These are phyloP conservation scores for Ophiocordyceps camponoti-floridani DNA, from an alignment of 2,329 filamentous ascomycete genomes.

Conservation along the genomic window DNA sequence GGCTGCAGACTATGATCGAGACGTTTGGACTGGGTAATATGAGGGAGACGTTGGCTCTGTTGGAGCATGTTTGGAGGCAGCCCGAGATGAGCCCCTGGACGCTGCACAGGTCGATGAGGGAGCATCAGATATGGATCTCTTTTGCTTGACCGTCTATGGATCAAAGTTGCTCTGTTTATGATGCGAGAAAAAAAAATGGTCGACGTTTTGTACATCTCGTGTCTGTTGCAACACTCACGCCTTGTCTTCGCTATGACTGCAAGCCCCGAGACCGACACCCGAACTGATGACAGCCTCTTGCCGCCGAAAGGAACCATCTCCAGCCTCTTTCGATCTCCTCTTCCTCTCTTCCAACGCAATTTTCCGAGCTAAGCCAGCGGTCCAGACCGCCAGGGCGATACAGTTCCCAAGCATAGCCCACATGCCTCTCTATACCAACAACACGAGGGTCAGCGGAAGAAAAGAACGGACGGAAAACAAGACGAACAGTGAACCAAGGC, in stretches of 20 bases:
- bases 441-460: neutral
- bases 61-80: slow-evolving; percentile 23
- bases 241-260: neutral
- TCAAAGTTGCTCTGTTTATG: no score
- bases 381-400: slow-evolving; percentile 42
- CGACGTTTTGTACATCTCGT: neutral
- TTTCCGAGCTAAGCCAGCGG: slow-evolving; percentile 29
- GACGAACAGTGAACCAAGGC: slow-evolving; percentile 43
- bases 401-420: slow-evolving; percentile 53
- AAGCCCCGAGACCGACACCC: neutral
- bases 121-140: slow-evolving; percentile 28
- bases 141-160: slow-evolving; percentile 18
- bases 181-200: no score
- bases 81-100: slow-evolving; percentile 21
- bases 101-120: slow-evolving; percentile 24
- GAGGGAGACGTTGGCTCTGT: slow-evolving; percentile 19
- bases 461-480: neutral
- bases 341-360: slow-evolving; percentile 3
- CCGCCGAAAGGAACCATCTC: neutral
- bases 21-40: slow-evolving; percentile 26
- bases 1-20: slow-evolving; percentile 15
- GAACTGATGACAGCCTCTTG: neutral
- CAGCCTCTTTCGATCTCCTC: neutral
- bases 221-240: neutral
- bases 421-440: slow-evolving; percentile 41